Evolutionary conservation across 805 yeast species (phyloP).

Genomic region (Zygosaccharomyces gambellarensis): DNA sequence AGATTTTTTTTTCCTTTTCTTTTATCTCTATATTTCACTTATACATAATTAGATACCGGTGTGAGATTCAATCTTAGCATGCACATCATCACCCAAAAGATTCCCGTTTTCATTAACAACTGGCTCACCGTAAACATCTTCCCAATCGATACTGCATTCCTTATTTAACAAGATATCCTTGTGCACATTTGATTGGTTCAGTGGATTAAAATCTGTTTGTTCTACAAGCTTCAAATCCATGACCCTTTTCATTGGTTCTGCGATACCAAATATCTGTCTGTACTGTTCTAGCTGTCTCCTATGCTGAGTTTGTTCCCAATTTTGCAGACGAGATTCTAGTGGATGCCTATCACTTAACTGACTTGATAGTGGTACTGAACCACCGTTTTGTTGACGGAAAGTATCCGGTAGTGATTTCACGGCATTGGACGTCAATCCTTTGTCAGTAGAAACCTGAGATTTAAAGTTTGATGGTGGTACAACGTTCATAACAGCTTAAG

Average conservation of each 20-base stretch:
- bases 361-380: constrained; percentile 46
- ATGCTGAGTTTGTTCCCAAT: constrained; percentile 78
- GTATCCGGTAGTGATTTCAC: constrained; percentile 62
- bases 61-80: constrained; percentile 64
- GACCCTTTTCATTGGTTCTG: constrained; percentile 85
- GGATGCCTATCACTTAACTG: constrained; percentile 80
- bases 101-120: constrained; percentile 33
- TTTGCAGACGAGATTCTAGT: constrained; percentile 63
- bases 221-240: constrained; percentile 82
- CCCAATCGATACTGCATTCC: constrained; percentile 85
- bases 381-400: constrained; percentile 62
- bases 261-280: constrained; percentile 83
- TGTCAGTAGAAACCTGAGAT: constrained; percentile 48
- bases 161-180: constrained; percentile 73
- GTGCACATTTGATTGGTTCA: constrained; percentile 48
- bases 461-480: constrained; percentile 49
- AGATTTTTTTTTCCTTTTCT: too few relatives aligned
- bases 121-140: constrained; percentile 68
- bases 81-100: constrained; percentile 51
- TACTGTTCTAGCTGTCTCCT: constrained; percentile 68
- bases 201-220: constrained; percentile 64
- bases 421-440: constrained; percentile 51
- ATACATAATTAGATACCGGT: constrained; percentile 42
- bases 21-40: not conserved
- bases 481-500: constrained; percentile 37